Conservation (phyloP, 106 monocot genomes). For the Allium sativum region DNA sequence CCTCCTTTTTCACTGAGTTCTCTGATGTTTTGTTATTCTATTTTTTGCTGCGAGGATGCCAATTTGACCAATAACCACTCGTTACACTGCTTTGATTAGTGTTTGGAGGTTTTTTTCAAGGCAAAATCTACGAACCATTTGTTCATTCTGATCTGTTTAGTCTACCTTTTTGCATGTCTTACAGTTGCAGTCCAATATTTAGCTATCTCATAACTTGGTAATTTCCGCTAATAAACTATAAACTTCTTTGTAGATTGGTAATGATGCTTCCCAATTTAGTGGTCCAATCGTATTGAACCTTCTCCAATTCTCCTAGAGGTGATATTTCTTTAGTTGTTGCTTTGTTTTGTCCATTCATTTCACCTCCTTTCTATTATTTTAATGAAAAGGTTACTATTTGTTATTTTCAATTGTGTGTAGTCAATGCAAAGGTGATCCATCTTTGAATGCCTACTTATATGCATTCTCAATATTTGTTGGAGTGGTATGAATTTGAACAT, state of each 20-base stretch:
- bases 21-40: background rate
- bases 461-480: conserved; percentile 90
- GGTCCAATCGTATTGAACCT: conserved; percentile 80
- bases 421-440: conserved; percentile 96
- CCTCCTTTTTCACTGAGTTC: background rate
- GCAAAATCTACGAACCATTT: conserved; percentile 22
- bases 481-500: conserved; percentile 57
- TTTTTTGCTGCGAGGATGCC: background rate
- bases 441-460: conserved; percentile 87
- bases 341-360: background rate
- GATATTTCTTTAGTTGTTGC: conserved; percentile 7
- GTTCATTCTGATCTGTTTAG: no score
- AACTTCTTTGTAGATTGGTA: conserved; percentile 94
- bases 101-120: conserved; percentile 96
- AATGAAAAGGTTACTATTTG: background rate
- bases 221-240: no score
- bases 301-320: conserved; percentile 83
- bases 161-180: no score
- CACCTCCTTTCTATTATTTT: background rate
- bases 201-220: no score
- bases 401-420: conserved; percentile 30
- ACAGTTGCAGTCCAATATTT: no score
- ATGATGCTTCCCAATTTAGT: conserved; percentile 93
- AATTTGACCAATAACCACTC: background rate
- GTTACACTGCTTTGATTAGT: conserved; percentile 50